Conservation (phyloP, 1,284 basidiomycete species). For the Rhodotorula glutinis region DNA sequence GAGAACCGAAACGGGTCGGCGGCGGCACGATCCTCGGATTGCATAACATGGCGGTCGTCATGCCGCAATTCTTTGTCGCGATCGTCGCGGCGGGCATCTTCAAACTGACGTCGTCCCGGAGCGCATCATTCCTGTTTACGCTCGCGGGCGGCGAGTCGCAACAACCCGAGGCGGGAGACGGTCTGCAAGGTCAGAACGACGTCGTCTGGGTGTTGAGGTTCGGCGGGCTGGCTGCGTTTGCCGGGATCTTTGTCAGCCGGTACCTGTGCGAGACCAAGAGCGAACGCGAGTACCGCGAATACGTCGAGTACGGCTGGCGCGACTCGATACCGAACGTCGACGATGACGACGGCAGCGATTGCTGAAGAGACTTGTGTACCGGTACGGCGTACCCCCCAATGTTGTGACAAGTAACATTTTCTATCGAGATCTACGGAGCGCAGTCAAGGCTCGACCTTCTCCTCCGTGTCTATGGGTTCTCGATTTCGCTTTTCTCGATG, state of each 20-base stretch:
- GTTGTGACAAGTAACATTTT: no score
- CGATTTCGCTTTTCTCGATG: neutral
- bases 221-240: conserved; percentile 46
- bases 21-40: conserved; percentile 43
- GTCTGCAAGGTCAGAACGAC: conserved; percentile 30
- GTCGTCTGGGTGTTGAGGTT: conserved; percentile 50
- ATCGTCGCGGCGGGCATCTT: conserved; percentile 49
- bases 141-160: neutral
- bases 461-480: neutral
- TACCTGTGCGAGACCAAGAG: conserved; percentile 27
- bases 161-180: neutral
- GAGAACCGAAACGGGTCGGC: neutral
- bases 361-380: no score
- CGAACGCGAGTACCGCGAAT: conserved; percentile 9
- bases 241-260: conserved; percentile 43
- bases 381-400: no score
- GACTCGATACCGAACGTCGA: neutral
- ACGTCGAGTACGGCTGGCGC: conserved; percentile 1
- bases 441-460: neutral
- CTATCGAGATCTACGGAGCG: no score
- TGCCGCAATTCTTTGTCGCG: conserved; percentile 44
- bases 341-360: neutral
- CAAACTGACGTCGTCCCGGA: conserved; percentile 18
- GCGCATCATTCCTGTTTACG: neutral
- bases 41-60: conserved; percentile 45